Conservation (phyloP, 73 alveolate species). For the Durusdinium trenchii region DNA sequence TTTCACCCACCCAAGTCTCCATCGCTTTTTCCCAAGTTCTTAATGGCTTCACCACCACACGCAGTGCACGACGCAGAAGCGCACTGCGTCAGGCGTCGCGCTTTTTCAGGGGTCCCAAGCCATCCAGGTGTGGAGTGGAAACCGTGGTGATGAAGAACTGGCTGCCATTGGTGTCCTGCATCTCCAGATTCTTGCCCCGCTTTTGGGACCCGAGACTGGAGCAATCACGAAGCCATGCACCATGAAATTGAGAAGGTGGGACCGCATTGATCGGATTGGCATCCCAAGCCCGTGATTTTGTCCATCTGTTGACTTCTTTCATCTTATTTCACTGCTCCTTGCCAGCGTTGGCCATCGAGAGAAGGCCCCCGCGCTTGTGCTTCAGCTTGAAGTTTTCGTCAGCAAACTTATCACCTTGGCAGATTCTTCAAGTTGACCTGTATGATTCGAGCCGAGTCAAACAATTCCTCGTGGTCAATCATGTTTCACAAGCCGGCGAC, state of each 20-base stretch:
- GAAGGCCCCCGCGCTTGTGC: constrained; percentile 98
- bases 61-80: no score
- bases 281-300: no score
- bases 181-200: background rate
- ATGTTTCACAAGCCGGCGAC: constrained; percentile 86
- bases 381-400: constrained; percentile 99
- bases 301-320: background rate
- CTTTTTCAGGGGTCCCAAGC: background rate
- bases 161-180: constrained; percentile 98
- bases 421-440: background rate
- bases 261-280: no score
- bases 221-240: no score
- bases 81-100: no score
- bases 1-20: no score
- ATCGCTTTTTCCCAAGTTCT: no score
- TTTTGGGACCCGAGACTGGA: background rate
- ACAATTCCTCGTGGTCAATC: no score
- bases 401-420: constrained; percentile 78
- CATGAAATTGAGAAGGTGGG: no score
- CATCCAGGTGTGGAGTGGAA: constrained; percentile 74
- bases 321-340: background rate
- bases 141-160: constrained; percentile 98
- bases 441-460: no score
- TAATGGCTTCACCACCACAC: no score
- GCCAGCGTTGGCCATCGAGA: constrained; percentile 99